These are phyloP conservation scores for Capronia coronata DNA, from an alignment of 2,329 filamentous ascomycete genomes.

Conservation along the genomic window DNA sequence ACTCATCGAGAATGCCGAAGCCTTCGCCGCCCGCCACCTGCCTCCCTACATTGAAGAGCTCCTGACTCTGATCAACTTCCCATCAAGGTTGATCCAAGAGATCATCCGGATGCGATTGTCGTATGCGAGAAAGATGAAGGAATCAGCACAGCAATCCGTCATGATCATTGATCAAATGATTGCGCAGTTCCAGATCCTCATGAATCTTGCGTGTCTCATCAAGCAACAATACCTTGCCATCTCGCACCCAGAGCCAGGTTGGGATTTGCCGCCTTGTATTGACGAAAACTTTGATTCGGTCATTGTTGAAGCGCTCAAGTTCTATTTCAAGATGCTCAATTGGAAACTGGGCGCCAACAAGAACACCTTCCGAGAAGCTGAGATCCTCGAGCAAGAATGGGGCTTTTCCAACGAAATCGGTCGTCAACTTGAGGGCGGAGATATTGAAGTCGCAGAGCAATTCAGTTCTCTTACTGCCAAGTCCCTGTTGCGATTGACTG, in stretches of 20 bases:
- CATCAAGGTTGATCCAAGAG: constrained; percentile 89
- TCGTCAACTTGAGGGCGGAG: constrained; percentile 80
- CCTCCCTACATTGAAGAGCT: constrained; percentile 96
- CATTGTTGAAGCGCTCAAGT: constrained; percentile 86
- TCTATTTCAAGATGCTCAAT: constrained; percentile 98
- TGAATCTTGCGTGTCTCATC: constrained; percentile 85
- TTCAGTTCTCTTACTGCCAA: constrained; percentile 90
- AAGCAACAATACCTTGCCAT: constrained; percentile 83
- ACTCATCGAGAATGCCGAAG: constrained; percentile 74
- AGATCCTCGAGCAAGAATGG: constrained; percentile 96
- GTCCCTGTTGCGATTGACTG: constrained; percentile 77
- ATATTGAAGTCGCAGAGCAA: constrained; percentile 95
- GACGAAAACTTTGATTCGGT: constrained; percentile 93
- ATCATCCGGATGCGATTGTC: constrained; percentile 87
- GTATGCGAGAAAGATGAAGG: constrained; percentile 92
- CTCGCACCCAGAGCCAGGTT: constrained; percentile 79
- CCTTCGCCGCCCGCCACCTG: constrained; percentile 81
- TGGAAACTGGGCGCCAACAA: constrained; percentile 97
- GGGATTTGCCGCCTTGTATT: constrained; percentile 92
- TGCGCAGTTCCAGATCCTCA: constrained; percentile 84
- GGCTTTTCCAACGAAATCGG: constrained; percentile 93
- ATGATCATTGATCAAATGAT: constrained; percentile 99
- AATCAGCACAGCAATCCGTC: constrained; percentile 81
- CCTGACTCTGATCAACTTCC: constrained; percentile 93
- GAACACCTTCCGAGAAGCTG: constrained; percentile 98